Conservation (phyloP, 345 rosid genomes). For the Lumnitzera racemosa region DNA sequence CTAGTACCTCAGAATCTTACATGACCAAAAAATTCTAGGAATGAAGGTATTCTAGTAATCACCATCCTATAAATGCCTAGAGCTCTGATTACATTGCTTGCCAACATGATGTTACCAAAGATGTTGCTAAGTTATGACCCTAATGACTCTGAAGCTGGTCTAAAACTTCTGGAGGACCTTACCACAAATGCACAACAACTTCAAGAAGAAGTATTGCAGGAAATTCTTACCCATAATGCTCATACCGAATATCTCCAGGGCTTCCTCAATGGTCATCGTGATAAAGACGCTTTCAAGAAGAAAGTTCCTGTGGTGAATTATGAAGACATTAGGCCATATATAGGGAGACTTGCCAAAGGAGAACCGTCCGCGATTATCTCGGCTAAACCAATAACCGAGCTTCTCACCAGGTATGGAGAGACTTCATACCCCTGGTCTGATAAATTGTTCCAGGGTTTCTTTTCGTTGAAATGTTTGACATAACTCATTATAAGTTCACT, state of each 20-base stretch:
- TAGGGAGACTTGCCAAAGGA: conserved; percentile 74
- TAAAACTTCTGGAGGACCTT: conserved; percentile 64
- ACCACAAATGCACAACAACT: conserved; percentile 52
- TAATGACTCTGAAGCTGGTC: conserved; percentile 61
- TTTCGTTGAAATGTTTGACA: neutral
- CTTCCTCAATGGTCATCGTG: conserved; percentile 38
- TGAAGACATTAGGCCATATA: conserved; percentile 62
- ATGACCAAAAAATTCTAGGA: neutral
- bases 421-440: neutral
- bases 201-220: conserved; percentile 47
- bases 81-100: neutral
- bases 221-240: conserved; percentile 51
- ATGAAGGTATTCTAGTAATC: conserved; percentile 1
- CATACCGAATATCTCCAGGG: conserved; percentile 53
- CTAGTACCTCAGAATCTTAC: neutral
- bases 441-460: neutral
- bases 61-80: neutral
- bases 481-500: neutral
- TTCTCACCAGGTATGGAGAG: conserved; percentile 64
- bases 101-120: conserved; percentile 6
- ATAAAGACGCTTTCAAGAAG: conserved; percentile 46
- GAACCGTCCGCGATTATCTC: conserved; percentile 64
- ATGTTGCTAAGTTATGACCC: conserved; percentile 75
- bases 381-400: conserved; percentile 68
- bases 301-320: conserved; percentile 77